Evolutionary conservation across 306 rosid species (phyloP).

Genomic region (Malus domestica): ASM211411v1 NC_041804.1:16743001-16743500

Average conservation of each 20-base stretch:
- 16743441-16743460: too few relatives aligned
- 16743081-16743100: too few relatives aligned
- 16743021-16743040: too few relatives aligned
- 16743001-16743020: too few relatives aligned
- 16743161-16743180: constrained; percentile 31
- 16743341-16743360: too few relatives aligned
- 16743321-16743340: too few relatives aligned
- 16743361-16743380: too few relatives aligned
- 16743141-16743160: neutral
- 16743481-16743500: too few relatives aligned
- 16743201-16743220: constrained; percentile 22
- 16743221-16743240: constrained; percentile 27
- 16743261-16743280: constrained; percentile 17
- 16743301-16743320: neutral
- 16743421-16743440: too few relatives aligned
- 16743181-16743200: constrained; percentile 25
- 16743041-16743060: neutral
- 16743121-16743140: neutral
- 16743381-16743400: too few relatives aligned
- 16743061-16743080: neutral
- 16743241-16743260: constrained; percentile 4
- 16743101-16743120: neutral
- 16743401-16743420: too few relatives aligned
- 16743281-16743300: constrained; percentile 18
- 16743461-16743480: too few relatives aligned